Percentiles rank a stretch among this genome's conserved stretches.
These are phyloP conservation scores for Bonia amplexicaulis DNA, from an alignment of 176 grass and related monocot species.

Conservation along the genomic window DNA sequence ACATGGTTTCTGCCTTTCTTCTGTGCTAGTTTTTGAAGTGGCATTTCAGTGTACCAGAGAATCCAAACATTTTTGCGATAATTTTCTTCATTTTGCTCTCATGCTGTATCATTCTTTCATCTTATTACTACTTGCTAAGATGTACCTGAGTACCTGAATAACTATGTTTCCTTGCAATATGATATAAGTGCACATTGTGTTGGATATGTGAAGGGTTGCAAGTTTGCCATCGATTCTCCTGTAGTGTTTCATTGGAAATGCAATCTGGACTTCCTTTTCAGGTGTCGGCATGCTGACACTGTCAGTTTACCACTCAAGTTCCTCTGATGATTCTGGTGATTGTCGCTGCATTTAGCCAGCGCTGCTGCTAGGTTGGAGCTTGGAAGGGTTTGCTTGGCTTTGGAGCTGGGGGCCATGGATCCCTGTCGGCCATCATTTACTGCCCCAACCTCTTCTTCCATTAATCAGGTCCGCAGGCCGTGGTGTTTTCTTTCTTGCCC, in stretches of 20 bases:
- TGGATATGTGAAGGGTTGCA: not conserved
- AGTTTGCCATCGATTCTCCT: not conserved
- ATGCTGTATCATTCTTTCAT: not conserved
- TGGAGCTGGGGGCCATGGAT: constrained; percentile 15
- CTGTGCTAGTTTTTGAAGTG: not conserved
- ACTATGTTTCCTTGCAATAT: not conserved
- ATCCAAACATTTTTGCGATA: not conserved
- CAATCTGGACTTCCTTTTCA: not conserved
- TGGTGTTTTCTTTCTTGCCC: constrained; percentile 13
- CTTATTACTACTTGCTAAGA: not conserved
- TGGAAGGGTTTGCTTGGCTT: not conserved
- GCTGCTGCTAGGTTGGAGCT: not conserved
- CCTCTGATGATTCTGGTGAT: not conserved
- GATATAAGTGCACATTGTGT: not conserved
- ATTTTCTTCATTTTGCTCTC: not conserved
- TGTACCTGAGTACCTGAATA: not conserved
- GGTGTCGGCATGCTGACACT: not conserved
- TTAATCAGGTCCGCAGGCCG: constrained; percentile 22
- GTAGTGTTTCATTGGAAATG: not conserved
- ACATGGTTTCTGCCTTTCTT: not conserved
- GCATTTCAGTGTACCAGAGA: not conserved
- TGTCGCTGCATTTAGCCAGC: not conserved
- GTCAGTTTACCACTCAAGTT: not conserved
- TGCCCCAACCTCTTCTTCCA: constrained; percentile 10
- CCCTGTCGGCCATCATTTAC: not conserved